phyloP scores from a whole-genome alignment of 495 filamentous ascomycete genomes.

The Podospora fimiseda region DNA sequence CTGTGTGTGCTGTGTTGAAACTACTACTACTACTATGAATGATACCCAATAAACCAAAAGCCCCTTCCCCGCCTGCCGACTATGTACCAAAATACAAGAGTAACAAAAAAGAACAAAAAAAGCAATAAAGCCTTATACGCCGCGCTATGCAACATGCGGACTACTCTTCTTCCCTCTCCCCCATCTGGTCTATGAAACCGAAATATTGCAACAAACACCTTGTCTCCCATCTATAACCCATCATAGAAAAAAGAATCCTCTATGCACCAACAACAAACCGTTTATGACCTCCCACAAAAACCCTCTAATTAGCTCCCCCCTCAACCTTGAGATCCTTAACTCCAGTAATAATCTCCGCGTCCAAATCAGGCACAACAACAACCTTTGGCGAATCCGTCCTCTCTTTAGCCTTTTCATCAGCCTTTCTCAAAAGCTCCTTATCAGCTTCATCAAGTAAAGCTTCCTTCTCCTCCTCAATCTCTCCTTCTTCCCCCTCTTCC shows the following conservation, averaged over 20 bases:
- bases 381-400: constrained; percentile 7
- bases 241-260: constrained; percentile 1
- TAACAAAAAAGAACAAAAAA: not conserved
- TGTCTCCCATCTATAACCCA: constrained; percentile 3
- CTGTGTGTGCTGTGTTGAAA: not conserved
- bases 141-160: constrained; percentile 26
- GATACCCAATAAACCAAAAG: not conserved
- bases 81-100: not conserved
- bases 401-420: constrained; percentile 1
- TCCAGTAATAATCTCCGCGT: constrained; percentile 47
- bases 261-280: constrained; percentile 3
- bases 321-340: constrained; percentile 37
- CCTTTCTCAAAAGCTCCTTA: not conserved
- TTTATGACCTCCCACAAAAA: not conserved
- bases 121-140: constrained; percentile 10
- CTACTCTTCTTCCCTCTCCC: not conserved
- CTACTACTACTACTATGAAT: not conserved
- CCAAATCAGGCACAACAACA: constrained; percentile 30
- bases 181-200: not conserved
- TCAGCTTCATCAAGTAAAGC: not conserved
- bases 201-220: too few species aligned
- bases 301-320: constrained; percentile 15
- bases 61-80: not conserved
- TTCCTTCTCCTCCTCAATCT: not conserved
- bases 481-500: constrained; percentile 17